Evolutionary conservation across 805 yeast genomes (phyloP).

Genomic region (Jamesozyma gamospora): DNA sequence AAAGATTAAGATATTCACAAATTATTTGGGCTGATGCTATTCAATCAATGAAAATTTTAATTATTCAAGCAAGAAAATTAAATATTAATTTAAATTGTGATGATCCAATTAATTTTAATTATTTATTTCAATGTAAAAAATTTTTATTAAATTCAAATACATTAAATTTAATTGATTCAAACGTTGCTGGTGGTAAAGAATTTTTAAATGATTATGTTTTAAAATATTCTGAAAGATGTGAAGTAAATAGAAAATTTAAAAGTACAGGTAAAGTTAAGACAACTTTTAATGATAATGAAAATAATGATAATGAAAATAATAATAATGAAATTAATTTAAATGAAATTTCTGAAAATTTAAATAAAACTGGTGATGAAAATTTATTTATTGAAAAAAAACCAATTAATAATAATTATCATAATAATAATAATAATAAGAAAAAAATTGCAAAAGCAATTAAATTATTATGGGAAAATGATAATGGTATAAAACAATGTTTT

Average conservation of each 20-base stretch:
- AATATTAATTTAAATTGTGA: constrained; percentile 62
- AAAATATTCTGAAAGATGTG: constrained; percentile 48
- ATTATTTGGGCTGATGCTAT: constrained; percentile 91
- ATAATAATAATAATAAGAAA: constrained; percentile 25
- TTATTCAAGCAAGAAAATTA: constrained; percentile 63
- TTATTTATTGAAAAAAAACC: constrained; percentile 15
- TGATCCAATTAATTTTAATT: constrained; percentile 32
- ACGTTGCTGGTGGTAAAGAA: constrained; percentile 54
- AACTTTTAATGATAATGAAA: constrained; percentile 18
- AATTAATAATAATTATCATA: constrained; percentile 5
- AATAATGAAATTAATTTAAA: constrained; percentile 2
- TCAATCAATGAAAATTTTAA: constrained; percentile 68
- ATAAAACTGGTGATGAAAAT: constrained; percentile 18
- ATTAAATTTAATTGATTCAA: constrained; percentile 51
- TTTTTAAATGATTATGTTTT: constrained; percentile 56
- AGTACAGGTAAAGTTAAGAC: constrained; percentile 46
- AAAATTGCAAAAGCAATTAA: constrained; percentile 63
- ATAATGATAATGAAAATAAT: constrained; percentile 7
- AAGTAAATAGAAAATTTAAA: constrained; percentile 38
- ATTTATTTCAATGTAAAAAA: constrained; percentile 39
- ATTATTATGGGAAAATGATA: constrained; percentile 59
- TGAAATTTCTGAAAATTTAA: constrained; percentile 20
- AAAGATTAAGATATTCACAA: constrained; percentile 68
- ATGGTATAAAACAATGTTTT: constrained; percentile 53
- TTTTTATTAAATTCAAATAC: constrained; percentile 47